Base-by-base conservation (phyloP, 257 asterid species). In the Thymus mandschuricus region DNA sequence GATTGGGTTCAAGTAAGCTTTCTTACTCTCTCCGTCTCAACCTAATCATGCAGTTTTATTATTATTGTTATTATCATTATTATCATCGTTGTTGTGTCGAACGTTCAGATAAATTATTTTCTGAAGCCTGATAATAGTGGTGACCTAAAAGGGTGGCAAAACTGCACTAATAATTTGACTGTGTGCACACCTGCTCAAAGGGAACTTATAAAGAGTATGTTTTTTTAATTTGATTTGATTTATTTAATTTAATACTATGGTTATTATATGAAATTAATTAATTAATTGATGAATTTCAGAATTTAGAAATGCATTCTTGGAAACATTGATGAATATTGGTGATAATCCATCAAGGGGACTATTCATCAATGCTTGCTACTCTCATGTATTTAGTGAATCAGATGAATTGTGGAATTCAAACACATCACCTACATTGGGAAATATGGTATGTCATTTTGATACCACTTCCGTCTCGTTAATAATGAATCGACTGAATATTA, bases 271-370 rank as follows among this genome's bases (percentile, higher is more conserved):
- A 21, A 21, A 21, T 21, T 21, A 21, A 21, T 35, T 35, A 35
- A 2, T 3, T 35, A 7, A 38, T 38, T 38, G 4, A 35, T 38
- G 0, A 38, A 38, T 38, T 44, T 27, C 55, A 64, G 69, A 45
- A 44, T 64, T 44, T 45, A 27, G 57, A 29, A 21, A 27, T 27
- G 29, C 57, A 64, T 65, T 65, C 45, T 27, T 65, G n/a, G 31
- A 45, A 45, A 48, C 41, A 6, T 46, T 46, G 49, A 40, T 34
- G 30, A 15, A 61, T 34, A 15, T 61, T 35, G 31, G 13, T 35
- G 48, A 61, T 38, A 64, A 45, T 12, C 38, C 58, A 35, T 64
- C 58, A 46, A 29, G 70, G 4, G 70, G 70, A 29, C 1, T 48
- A 15, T 46, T 29, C 1, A 29, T 65, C 58, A 65, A 28, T 29